Evolutionary conservation across 139 green algal species (phyloP), one percentile per base, ranked within the genome.

Genomic region (Volvox africanus): DNA sequence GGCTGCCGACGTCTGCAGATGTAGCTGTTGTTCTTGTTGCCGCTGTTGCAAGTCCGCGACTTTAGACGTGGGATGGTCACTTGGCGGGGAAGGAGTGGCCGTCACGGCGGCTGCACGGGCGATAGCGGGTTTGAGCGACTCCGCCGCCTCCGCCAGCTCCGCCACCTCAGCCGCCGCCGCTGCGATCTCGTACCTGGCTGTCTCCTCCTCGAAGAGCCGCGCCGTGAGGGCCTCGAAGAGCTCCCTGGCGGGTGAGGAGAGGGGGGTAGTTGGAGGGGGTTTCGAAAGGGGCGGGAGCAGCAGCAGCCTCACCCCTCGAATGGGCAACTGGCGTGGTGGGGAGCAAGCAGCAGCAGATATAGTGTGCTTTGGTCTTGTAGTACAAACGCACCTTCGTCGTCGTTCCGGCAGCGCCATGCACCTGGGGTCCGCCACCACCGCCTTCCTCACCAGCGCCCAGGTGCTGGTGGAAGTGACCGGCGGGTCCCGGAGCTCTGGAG

Each of bases 181-280:
- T 11, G 55, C 80, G 1, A 30, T 30, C 18, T 44, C 80, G 5
- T 26, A n/a, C 12, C 80, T n/a, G 37, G 21, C 12, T 2, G 26
- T 16, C 44, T 69, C 50, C 28, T 86, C 26, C 37, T 85, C 30
- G 21, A 90, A 84, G 2, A 90, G 86, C 32, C 36, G 11, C 2
- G 73, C 87, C 1, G 87, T 86, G 77, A 92, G 93, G 24, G 92
- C 89, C 22, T 92, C 86, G 55, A 93, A 92, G 71, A 94, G 88
- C 92, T 94, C 82, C 28, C 76, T 86, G 30, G 65, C 2, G 65
- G 65, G 44, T 55, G 44, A n/a, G n/a, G 44, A 55, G 44, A 55
- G 9, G 44, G 44, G 44, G 44, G 44, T 55, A 9, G 44, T 5
- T 55, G 44, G 44, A n/a, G n/a, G 44, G 44, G 44, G 5, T 55